Evolutionary conservation across 768 basidiomycete genomes (phyloP).

Genomic region (Panaeolus cyanescens): DNA sequence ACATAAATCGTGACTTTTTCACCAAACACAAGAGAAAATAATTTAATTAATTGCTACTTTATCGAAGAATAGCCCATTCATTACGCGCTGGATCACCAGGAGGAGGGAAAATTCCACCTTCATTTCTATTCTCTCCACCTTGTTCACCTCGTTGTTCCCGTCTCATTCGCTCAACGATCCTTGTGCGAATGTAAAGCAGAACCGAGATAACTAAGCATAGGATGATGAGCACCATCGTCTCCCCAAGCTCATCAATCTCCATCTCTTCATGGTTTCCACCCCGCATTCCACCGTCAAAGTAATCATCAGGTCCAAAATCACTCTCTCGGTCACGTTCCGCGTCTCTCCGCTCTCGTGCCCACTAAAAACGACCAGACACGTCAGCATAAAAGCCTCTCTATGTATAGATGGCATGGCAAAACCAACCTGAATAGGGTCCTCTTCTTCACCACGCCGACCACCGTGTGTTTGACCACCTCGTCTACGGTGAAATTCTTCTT

Average conservation of each 20-base stretch:
- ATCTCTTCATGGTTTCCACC: slow-evolving; percentile 62
- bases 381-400: background rate
- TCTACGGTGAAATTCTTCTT: slow-evolving; percentile 72
- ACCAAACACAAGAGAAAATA: background rate
- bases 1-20: background rate
- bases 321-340: slow-evolving; percentile 72
- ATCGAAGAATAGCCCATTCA: slow-evolving; percentile 67
- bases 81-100: slow-evolving; percentile 63
- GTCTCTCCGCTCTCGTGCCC: slow-evolving; percentile 75
- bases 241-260: slow-evolving; percentile 70
- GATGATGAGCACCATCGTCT: slow-evolving; percentile 77
- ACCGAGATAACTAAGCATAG: slow-evolving; percentile 74
- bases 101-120: slow-evolving; percentile 57
- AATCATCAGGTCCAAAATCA: slow-evolving; percentile 82
- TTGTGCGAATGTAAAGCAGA: slow-evolving; percentile 77
- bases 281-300: slow-evolving; percentile 69
- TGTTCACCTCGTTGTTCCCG: slow-evolving; percentile 59
- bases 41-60: slow-evolving; percentile 16
- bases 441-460: slow-evolving; percentile 50
- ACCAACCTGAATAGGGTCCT: slow-evolving; percentile 72
- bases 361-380: slow-evolving; percentile 39
- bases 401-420: no score
- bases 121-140: slow-evolving; percentile 38
- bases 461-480: slow-evolving; percentile 39
- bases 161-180: slow-evolving; percentile 73